phyloP scores from a whole-genome alignment of 1,284 basidiomycete genomes.

The Kalmanozyma brasiliensis region DNA sequence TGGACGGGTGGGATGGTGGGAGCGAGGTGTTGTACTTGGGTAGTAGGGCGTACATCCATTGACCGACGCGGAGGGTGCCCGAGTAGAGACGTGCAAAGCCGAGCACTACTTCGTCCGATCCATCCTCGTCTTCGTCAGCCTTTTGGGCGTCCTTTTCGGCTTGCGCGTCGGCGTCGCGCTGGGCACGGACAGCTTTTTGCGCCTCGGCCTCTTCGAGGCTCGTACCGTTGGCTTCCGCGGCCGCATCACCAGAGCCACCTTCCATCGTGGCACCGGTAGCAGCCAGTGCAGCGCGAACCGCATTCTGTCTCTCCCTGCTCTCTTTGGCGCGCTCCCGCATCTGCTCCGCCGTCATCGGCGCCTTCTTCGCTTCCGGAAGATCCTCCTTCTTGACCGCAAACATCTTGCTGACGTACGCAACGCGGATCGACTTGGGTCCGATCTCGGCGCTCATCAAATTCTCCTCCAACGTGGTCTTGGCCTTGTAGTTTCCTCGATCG shows the following conservation, averaged over 20 bases:
- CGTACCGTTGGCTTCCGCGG: slow-evolving; percentile 37
- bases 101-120: slow-evolving; percentile 64
- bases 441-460: slow-evolving; percentile 75
- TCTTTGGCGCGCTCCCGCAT: slow-evolving; percentile 77
- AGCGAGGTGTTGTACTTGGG: slow-evolving; percentile 87
- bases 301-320: slow-evolving; percentile 50
- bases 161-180: slow-evolving; percentile 32
- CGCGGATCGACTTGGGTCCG: slow-evolving; percentile 47
- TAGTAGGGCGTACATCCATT: slow-evolving; percentile 77
- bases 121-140: slow-evolving; percentile 24
- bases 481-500: slow-evolving; percentile 68
- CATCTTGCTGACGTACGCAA: slow-evolving; percentile 95
- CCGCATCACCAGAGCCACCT: slow-evolving; percentile 35
- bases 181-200: slow-evolving; percentile 28
- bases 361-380: slow-evolving; percentile 77
- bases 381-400: slow-evolving; percentile 85
- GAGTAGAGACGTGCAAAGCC: slow-evolving; percentile 96
- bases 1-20: slow-evolving; percentile 75
- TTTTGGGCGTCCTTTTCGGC: slow-evolving; percentile 26
- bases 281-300: slow-evolving; percentile 59
- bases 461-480: slow-evolving; percentile 73
- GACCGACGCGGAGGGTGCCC: slow-evolving; percentile 79
- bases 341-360: slow-evolving; percentile 81
- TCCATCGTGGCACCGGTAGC: slow-evolving; percentile 60
- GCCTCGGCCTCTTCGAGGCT: slow-evolving; percentile 47